phyloP scores from a whole-genome alignment of 2,329 filamentous ascomycete genomes.

The Fusarium pseudocircinatum region DNA sequence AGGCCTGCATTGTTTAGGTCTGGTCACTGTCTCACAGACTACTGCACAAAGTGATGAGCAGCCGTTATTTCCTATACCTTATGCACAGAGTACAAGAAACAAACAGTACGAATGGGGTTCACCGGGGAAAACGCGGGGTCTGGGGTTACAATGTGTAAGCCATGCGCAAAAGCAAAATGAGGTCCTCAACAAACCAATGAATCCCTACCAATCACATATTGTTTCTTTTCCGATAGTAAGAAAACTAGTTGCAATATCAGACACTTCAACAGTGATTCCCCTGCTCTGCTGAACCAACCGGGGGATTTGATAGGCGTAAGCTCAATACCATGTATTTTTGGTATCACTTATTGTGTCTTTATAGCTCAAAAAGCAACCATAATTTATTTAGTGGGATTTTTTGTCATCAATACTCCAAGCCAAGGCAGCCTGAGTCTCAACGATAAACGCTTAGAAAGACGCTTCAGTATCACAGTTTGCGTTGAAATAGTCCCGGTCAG shows the following conservation, averaged over 20 bases:
- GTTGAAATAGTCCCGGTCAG: background rate
- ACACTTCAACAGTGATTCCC: background rate
- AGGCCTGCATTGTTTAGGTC: background rate
- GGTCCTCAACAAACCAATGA: background rate
- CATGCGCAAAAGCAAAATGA: background rate
- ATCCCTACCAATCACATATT: background rate
- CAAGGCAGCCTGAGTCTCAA: background rate
- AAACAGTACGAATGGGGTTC: background rate
- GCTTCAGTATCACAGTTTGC: background rate
- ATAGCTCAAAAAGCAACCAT: background rate
- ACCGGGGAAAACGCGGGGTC: conserved; percentile 28
- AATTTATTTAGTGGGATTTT: background rate
- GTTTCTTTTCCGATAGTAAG: background rate
- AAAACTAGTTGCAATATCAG: background rate
- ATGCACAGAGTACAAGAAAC: background rate
- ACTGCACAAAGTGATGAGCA: background rate
- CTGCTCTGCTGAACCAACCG: background rate
- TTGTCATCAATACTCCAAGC: background rate
- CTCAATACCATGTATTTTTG: background rate
- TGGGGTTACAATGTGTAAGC: conserved; percentile 11
- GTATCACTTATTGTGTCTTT: background rate
- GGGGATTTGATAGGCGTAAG: background rate
- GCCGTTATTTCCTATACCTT: background rate
- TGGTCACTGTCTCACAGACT: background rate
- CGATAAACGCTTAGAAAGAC: background rate